Evolutionary conservation across 108 stramenopile species (phyloP).

Genomic region (Conticribra weissflogii): DNA sequence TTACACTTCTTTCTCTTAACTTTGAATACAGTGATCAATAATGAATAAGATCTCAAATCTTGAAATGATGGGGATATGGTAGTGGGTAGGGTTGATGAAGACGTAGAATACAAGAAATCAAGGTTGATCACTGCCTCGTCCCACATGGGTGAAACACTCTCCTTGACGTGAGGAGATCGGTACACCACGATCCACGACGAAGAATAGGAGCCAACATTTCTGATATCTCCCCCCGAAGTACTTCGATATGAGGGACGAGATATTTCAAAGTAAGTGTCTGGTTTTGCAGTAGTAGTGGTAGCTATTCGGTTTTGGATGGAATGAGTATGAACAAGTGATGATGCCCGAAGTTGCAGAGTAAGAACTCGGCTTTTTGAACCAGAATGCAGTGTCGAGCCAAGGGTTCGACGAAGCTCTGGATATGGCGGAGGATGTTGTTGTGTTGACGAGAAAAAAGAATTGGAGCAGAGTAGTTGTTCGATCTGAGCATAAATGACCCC

Average conservation of each 20-base stretch:
- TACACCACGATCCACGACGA: conserved; percentile 57
- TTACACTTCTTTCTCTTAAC: conserved; percentile 34
- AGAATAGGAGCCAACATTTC: background rate
- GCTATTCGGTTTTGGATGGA: conserved; percentile 10
- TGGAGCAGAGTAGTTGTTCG: conserved; percentile 11
- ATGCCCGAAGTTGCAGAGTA: conserved; percentile 20
- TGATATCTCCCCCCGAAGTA: background rate
- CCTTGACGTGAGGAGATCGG: conserved; percentile 54
- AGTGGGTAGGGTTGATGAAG: background rate
- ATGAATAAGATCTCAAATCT: conserved; percentile 12
- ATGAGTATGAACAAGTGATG: conserved; percentile 38
- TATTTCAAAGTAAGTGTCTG: conserved; percentile 38
- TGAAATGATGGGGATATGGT: background rate
- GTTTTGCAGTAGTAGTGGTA: conserved; percentile 15
- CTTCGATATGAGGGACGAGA: conserved; percentile 2
- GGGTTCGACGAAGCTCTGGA: background rate
- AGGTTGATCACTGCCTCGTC: conserved; percentile 58
- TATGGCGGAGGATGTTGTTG: no score
- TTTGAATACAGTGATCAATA: conserved; percentile 26
- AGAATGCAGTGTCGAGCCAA: background rate
- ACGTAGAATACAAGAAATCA: conserved; percentile 18
- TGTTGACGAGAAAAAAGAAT: no score
- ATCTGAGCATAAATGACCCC: conserved; percentile 30
- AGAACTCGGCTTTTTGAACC: conserved; percentile 12
- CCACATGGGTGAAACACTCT: conserved; percentile 58